These are phyloP conservation scores for Populus tomentosa DNA, from an alignment of 441 rosid genomes.

Conservation along the genomic window DNA sequence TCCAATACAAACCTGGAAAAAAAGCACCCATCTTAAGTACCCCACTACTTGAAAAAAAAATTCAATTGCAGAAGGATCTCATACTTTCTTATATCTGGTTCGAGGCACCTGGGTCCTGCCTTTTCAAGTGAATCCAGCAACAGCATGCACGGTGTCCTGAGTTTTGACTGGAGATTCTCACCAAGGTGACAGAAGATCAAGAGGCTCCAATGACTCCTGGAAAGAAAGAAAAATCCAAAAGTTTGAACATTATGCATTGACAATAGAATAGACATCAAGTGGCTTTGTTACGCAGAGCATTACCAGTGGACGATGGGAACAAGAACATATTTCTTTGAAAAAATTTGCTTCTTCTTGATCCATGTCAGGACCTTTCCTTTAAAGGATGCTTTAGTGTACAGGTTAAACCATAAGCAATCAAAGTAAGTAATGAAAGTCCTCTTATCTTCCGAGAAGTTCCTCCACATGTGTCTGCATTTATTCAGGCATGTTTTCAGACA, in stretches of 20 bases:
- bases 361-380: slow-evolving; percentile 52
- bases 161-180: slow-evolving; percentile 42
- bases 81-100: slow-evolving; percentile 73
- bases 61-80: not conserved
- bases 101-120: slow-evolving; percentile 50
- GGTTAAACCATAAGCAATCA: slow-evolving; percentile 60
- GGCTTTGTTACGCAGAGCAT: not conserved
- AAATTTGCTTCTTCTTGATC: slow-evolving; percentile 56
- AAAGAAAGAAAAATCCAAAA: slow-evolving; percentile 3
- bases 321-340: slow-evolving; percentile 66
- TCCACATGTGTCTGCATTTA: slow-evolving; percentile 50
- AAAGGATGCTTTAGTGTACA: slow-evolving; percentile 40
- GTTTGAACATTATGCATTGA: slow-evolving; percentile 2
- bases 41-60: not conserved
- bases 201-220: slow-evolving; percentile 83
- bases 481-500: slow-evolving; percentile 5
- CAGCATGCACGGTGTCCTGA: slow-evolving; percentile 62
- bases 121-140: slow-evolving; percentile 73
- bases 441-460: slow-evolving; percentile 42
- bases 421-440: slow-evolving; percentile 45
- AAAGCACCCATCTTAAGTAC: slow-evolving; percentile 3
- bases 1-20: slow-evolving; percentile 71
- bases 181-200: slow-evolving; percentile 85
- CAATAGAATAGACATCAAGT: not conserved
- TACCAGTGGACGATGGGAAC: slow-evolving; percentile 83